These are phyloP conservation scores for Paecilomyces variotii DNA, from an alignment of 2,329 filamentous ascomycete genomes.

Conservation along the genomic window DNA sequence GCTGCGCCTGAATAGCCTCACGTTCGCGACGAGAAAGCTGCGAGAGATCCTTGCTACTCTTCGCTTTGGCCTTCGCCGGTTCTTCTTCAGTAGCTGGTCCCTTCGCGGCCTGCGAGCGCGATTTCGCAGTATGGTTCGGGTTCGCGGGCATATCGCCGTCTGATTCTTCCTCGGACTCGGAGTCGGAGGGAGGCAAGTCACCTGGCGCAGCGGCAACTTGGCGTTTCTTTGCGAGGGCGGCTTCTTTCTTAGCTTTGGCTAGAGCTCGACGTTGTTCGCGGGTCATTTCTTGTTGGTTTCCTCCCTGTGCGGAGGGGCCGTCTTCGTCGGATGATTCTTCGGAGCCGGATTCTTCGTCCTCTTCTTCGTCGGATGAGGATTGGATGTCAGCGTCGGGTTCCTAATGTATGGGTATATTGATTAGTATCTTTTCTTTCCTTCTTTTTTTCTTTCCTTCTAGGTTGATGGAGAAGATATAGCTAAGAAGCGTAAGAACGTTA, in stretches of 20 bases:
- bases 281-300: constrained; percentile 47
- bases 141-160: constrained; percentile 59
- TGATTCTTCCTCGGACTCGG: constrained; percentile 46
- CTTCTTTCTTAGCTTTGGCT: constrained; percentile 85
- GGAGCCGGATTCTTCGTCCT: constrained; percentile 41
- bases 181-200: constrained; percentile 72
- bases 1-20: constrained; percentile 76
- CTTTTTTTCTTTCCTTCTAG: constrained; percentile 2
- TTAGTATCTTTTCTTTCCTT: constrained; percentile 1
- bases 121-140: constrained; percentile 70
- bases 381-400: constrained; percentile 25
- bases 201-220: constrained; percentile 67
- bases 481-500: constrained; percentile 7
- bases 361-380: constrained; percentile 39
- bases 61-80: constrained; percentile 19
- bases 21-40: constrained; percentile 61
- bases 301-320: constrained; percentile 40
- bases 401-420: constrained; percentile 10
- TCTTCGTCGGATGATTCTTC: constrained; percentile 43
- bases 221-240: constrained; percentile 71
- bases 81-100: constrained; percentile 43
- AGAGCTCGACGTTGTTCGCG: constrained; percentile 82
- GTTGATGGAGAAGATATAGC: constrained; percentile 1
- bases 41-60: constrained; percentile 32
- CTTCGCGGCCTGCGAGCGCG: constrained; percentile 61